Percentiles rank a stretch among this genome's conserved stretches.
Evolutionary conservation across 192 early-diverging fungal species (phyloP).

Genomic region (Backusella psychrophila): DNA sequence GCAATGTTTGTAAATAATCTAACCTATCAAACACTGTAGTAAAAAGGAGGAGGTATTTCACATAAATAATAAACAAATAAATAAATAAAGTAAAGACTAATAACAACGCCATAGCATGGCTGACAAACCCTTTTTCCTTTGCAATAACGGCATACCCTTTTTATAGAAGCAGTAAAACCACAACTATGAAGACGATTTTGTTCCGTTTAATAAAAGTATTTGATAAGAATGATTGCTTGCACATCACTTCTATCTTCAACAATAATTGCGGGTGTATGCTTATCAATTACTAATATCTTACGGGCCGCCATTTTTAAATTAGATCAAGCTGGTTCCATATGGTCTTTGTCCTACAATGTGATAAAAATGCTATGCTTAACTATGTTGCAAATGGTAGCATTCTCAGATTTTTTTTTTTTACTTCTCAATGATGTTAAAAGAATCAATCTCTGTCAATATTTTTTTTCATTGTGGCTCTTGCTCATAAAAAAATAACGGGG

Average conservation of each 20-base stretch:
- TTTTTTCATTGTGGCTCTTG: not conserved
- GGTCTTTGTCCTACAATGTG: slow-evolving; percentile 2
- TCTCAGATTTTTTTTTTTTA: not conserved
- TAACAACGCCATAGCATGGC: not conserved
- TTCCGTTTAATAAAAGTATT: not conserved
- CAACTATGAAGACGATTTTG: not conserved
- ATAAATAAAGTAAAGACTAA: not conserved
- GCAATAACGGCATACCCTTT: not conserved
- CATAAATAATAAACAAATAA: not conserved
- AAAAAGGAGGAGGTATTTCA: not conserved
- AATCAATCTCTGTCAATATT: not conserved
- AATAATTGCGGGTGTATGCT: not conserved
- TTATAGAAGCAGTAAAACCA: not conserved
- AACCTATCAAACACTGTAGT: not conserved
- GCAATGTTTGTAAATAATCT: not conserved
- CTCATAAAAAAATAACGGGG: not conserved
- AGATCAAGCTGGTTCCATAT: not conserved
- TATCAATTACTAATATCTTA: not conserved
- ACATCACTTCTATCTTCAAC: not conserved
- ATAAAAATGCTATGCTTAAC: not conserved
- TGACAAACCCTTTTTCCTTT: not conserved
- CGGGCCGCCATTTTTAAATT: not conserved
- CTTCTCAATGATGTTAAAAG: not conserved
- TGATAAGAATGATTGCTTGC: not conserved
- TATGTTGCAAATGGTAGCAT: not conserved